Evolutionary conservation across 441 rosid genomes (phyloP).

Genomic region (Croton setiger): DNA sequence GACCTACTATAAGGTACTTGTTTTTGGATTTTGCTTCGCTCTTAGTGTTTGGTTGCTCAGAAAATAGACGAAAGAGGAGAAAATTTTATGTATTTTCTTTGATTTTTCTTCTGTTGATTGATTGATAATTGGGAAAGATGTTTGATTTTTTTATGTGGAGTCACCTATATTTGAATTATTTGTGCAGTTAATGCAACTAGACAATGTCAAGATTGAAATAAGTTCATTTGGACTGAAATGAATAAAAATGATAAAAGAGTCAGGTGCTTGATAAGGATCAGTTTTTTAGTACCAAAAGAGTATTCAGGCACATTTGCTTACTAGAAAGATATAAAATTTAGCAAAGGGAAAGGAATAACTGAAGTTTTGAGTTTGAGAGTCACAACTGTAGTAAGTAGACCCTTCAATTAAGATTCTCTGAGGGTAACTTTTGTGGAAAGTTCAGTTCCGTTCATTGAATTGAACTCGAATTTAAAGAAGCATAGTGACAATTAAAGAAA

Average conservation of each 20-base stretch:
- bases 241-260: neutral
- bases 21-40: neutral
- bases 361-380: neutral
- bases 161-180: neutral
- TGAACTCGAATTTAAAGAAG: neutral
- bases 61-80: neutral
- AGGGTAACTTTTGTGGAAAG: neutral
- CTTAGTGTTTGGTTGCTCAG: slow-evolving; percentile 5
- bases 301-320: neutral
- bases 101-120: neutral
- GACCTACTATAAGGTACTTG: slow-evolving; percentile 54
- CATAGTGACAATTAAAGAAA: neutral
- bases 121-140: neutral
- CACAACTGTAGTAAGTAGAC: neutral
- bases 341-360: neutral
- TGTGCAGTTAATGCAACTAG: neutral
- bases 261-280: neutral
- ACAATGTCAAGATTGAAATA: neutral
- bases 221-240: neutral
- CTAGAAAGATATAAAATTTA: neutral
- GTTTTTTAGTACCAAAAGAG: neutral
- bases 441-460: neutral
- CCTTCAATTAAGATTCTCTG: neutral
- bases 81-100: neutral
- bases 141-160: neutral